Evolutionary conservation across 2,329 filamentous ascomycete species (phyloP).

Genomic region (Colletotrichum truncatum): DNA sequence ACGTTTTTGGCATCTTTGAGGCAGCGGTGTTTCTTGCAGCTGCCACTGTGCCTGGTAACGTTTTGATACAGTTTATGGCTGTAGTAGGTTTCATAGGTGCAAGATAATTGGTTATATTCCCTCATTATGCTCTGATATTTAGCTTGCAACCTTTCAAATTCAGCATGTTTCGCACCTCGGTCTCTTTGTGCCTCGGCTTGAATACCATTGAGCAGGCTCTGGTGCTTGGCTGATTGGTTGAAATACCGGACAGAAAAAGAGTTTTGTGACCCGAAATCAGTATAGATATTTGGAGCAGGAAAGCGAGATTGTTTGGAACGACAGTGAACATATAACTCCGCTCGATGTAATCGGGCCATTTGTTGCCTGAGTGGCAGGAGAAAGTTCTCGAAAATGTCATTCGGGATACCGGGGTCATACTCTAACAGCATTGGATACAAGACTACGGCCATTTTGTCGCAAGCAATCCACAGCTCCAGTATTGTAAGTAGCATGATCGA

Average conservation of each 20-base stretch:
- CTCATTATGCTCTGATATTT: slow-evolving; percentile 40
- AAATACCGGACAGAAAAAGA: slow-evolving; percentile 61
- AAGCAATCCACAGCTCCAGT: slow-evolving; percentile 67
- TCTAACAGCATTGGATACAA: slow-evolving; percentile 51
- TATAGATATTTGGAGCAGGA: slow-evolving; percentile 42
- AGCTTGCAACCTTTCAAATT: slow-evolving; percentile 40
- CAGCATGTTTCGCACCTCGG: slow-evolving; percentile 40
- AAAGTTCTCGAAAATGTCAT: slow-evolving; percentile 50
- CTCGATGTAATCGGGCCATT: slow-evolving; percentile 50
- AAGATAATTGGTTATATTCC: too few relatives aligned
- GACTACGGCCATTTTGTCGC: slow-evolving; percentile 56
- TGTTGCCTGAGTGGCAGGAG: slow-evolving; percentile 53
- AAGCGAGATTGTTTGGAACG: slow-evolving; percentile 39
- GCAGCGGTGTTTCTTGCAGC: slow-evolving; percentile 48
- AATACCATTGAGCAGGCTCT: background rate
- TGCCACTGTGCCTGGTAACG: slow-evolving; percentile 2
- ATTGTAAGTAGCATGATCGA: slow-evolving; percentile 66
- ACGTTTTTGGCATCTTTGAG: slow-evolving; percentile 45
- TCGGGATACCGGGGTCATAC: slow-evolving; percentile 56
- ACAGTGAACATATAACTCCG: slow-evolving; percentile 57
- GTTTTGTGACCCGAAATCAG: slow-evolving; percentile 38
- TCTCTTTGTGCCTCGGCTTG: slow-evolving; percentile 39
- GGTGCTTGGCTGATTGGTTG: slow-evolving; percentile 43
- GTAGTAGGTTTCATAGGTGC: background rate
- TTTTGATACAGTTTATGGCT: background rate